Base-by-base conservation (phyloP, 371 early-diverging fungal species). In the Rhizopus sp. region DNA sequence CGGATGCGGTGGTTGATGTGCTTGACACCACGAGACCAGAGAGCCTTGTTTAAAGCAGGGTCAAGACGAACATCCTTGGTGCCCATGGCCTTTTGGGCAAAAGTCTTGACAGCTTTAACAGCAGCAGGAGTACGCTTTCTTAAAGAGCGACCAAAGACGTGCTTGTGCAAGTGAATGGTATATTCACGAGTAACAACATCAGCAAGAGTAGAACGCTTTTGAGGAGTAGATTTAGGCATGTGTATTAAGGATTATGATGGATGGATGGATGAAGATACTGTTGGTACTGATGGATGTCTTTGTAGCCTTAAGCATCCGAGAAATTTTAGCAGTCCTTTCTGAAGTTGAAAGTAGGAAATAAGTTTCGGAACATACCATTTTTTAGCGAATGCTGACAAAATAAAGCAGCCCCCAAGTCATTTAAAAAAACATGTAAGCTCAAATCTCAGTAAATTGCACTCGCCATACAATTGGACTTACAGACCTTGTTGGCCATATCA, bases 41-140 rank as follows among this genome's bases (percentile, higher is more conserved):
- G 65, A 63, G 84, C 79, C 83, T 89, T 86, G 88, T 91, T 91
- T 62, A 91, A 80, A 70, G 78, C 68, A 58, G 90, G 82, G 72
- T 90, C 92, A 51, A 91, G 65, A 70, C 92, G 89, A 73, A 91
- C 87, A 77, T 91, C 92, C 59, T 73, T 73, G 73, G 96, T 96
- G 54, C 91, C 91, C 96, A 96, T 95, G 60, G 84, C 81, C 78
- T 88, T 86, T 68, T 80, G 71, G 62, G 95, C 95, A 64, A 95
- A 95, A 64, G 80, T 74, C 69, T 88, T 86, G 82, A 97, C 89
- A 59, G 85, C 86, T 89, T 95, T 95, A 73, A 97, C 81, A 66
- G 97, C 95, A 58, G 82, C 84, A 62, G 97, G 97, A 53, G 96
- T 90, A 73, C 96, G 91, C 89, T 94, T 95, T 88, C 94, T 95